Evolutionary conservation across 495 filamentous ascomycete genomes (phyloP), one percentile per base, ranked within the genome.

Genomic region (Cercophora sp.): DNA sequence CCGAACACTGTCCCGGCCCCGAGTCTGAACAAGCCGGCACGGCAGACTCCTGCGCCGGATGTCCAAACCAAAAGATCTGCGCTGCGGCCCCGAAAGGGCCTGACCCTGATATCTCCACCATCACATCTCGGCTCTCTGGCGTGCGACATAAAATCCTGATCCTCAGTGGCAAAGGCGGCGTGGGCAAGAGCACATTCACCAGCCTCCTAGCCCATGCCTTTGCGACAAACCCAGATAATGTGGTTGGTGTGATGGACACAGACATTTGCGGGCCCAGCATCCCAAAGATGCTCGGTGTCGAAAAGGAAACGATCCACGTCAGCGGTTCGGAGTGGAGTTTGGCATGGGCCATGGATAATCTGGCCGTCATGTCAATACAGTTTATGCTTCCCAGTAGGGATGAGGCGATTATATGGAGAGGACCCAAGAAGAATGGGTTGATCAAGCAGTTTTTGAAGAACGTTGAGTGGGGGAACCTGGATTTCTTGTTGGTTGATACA

Each of bases 381-480:
- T 97, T 97, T 65, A 93, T 98, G 91, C 75, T 98, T 27, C 93
- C 93, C 0, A 88, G 88, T 51, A 75, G 87, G 4, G 93, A 97
- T 61, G 89, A 93, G 55, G 94, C 93, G 3, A 84, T 97, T 10
- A 97, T 98, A 52, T 98, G 93, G 94, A 78, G 92, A 23, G 93
- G 93, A 0, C 86, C 94, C 4, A 98, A 97, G 78, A 98, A 97
- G 80, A 98, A 96, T 61, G 93, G 93, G 1, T 67, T 98, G 51
- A 97, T 98, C 64, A 98, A 97, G 73, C 87, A 91, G 69, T 98
- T 98, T 60, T 62, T 98, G 22, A 94, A 92, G 69, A 94, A 98
- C 65, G 94, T 97, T 20, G 89, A 92, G 63, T 97, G 94, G 93
- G 93, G 94, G 9, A 86, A 91, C 54, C 72, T 97, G 69, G 94